Base-by-base conservation (phyloP, 345 rosid species). In the Linum tenue region DNA sequence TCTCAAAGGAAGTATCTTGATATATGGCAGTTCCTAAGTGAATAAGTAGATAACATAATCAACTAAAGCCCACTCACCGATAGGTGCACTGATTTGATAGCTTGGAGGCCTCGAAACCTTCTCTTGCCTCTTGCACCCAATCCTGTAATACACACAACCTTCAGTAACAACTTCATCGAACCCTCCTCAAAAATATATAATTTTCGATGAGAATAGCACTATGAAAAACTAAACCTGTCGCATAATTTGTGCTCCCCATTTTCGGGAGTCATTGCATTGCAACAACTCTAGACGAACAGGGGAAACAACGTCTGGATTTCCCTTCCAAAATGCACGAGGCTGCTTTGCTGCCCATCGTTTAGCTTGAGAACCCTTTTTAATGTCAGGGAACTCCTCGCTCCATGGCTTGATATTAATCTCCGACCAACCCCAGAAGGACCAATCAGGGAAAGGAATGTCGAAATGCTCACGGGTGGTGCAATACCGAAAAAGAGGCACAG, bases 401-500 rank as follows among this genome's bases (percentile, higher is more conserved):
- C 98, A 92, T 4, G 91, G 78, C 67, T 76, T 65, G 62, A 92
- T 62, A 76, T 90, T 86, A 38, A 83, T 82, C 83, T 92, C 98
- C 63, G 97, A 85, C 98, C 97, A 90, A 3, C 98, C 97, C 98
- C 98, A 92, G 69, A 92, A 92, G 22, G 94, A 88, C 97, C 97
- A 92, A 77, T 90, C 97, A 8, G 97, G 98, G 69, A 92, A 90
- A 17, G 97, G 96, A 69, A 92, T 90, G 70, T 92, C 98, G 60
- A 86, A 84, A 75, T 90, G 87, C 67, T 74, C 75, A 15, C 81
- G 76, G 5, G 85, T 90, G 6, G 98, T 86, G 68, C 97, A 88
- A 67, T 90, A 92, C 15, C 98, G 84, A 63, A 92, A 92, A 61
- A 92, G 68, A 0, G 97, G 97, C 66, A 79, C 66, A 2, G 96